Conservation (phyloP, 495 filamentous ascomycete species). For the Wilcoxina mikolae region DNA sequence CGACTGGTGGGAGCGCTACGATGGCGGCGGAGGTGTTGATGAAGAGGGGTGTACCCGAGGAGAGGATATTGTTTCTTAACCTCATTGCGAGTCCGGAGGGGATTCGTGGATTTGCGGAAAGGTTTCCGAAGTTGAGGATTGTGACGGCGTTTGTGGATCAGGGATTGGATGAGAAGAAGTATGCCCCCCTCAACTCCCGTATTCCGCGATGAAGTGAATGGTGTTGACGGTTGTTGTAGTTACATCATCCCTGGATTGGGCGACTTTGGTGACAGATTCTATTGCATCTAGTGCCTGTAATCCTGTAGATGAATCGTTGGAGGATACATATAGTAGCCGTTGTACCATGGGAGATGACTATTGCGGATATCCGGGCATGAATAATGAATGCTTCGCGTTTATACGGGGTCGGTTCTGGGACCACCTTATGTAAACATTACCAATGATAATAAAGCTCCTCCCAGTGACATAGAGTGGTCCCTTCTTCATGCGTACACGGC, state of each 20-base stretch:
- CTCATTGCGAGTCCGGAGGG: constrained; percentile 90
- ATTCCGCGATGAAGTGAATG: neutral
- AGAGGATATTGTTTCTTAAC: constrained; percentile 89
- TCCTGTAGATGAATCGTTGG: no score
- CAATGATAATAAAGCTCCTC: no score
- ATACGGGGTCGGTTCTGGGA: no score
- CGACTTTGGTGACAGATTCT: constrained; percentile 94
- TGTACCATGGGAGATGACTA: no score
- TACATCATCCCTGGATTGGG: constrained; percentile 93
- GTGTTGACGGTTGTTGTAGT: constrained; percentile 35
- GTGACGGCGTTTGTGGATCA: constrained; percentile 96
- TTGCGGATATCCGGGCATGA: no score
- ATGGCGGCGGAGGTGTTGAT: constrained; percentile 91
- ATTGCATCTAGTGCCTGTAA: constrained; percentile 66
- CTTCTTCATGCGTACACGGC: no score
- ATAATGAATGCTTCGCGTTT: no score
- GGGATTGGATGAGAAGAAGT: constrained; percentile 96
- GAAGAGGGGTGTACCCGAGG: constrained; percentile 78
- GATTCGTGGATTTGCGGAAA: constrained; percentile 73
- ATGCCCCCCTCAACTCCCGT: constrained; percentile 26
- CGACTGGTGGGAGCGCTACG: constrained; percentile 92
- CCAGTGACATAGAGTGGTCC: no score
- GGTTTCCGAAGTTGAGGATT: constrained; percentile 80
- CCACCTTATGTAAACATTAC: no score
- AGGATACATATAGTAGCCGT: no score